phyloP scores from a whole-genome alignment of 352 stramenopile genomes.

The Phytophthora parvispora region DNA sequence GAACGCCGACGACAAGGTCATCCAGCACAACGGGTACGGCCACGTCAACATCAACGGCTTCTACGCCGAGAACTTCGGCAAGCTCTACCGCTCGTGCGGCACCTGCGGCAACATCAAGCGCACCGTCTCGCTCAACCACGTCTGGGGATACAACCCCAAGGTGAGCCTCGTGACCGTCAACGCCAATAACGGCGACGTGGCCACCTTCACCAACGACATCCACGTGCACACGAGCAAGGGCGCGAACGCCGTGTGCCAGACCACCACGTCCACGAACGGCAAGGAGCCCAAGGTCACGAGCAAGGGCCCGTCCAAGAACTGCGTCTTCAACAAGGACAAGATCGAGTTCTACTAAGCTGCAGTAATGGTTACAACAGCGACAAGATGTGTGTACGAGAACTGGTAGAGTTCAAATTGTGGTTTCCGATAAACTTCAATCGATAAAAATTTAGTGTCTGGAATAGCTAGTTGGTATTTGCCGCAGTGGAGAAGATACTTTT shows the following conservation, averaged over 20 bases:
- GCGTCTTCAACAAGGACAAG: conserved; percentile 44
- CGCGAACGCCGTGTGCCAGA: conserved; percentile 32
- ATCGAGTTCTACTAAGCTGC: conserved; percentile 34
- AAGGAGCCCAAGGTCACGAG: conserved; percentile 32
- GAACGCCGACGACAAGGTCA: conserved; percentile 45
- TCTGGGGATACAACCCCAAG: conserved; percentile 47
- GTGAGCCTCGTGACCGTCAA: conserved; percentile 51
- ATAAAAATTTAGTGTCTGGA: too few relatives aligned
- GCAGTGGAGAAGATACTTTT: too few relatives aligned
- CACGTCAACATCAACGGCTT: conserved; percentile 45
- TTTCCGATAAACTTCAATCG: too few relatives aligned
- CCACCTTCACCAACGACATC: conserved; percentile 40
- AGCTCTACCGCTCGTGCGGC: conserved; percentile 40
- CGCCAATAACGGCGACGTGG: conserved; percentile 45
- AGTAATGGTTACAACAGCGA: too few relatives aligned
- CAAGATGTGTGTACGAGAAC: too few relatives aligned
- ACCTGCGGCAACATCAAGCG: conserved; percentile 41
- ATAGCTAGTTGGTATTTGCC: too few relatives aligned
- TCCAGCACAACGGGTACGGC: conserved; percentile 46
- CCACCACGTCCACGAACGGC: conserved; percentile 33
- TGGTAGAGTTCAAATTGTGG: too few relatives aligned
- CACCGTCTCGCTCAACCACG: conserved; percentile 42
- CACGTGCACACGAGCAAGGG: conserved; percentile 38
- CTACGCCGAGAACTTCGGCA: conserved; percentile 52
- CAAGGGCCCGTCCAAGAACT: conserved; percentile 39